phyloP scores from a whole-genome alignment of 306 rosid genomes.

The Trichosanthes truncata region DNA sequence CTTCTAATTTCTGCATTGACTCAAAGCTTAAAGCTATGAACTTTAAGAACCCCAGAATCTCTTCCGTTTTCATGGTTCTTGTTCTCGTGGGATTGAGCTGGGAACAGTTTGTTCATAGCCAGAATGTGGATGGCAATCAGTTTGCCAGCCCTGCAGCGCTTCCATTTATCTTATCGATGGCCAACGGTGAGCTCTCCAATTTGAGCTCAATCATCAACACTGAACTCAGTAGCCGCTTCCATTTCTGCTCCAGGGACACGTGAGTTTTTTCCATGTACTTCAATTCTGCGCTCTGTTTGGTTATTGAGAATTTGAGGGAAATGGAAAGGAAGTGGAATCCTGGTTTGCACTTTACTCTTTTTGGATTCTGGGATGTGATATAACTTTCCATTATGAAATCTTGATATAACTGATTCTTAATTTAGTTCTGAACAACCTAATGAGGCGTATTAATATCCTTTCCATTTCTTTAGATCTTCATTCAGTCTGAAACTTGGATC shows the following conservation, averaged over 20 bases:
- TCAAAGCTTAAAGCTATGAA: conserved; percentile 12
- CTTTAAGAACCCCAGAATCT: conserved; percentile 14
- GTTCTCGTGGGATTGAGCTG: conserved; percentile 30
- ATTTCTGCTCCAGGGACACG: conserved; percentile 75
- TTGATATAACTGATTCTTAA: background rate
- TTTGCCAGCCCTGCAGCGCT: conserved; percentile 52
- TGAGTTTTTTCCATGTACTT: conserved; percentile 21
- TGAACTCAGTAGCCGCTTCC: conserved; percentile 35
- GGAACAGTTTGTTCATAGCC: conserved; percentile 30
- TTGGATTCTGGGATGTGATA: background rate
- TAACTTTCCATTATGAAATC: background rate
- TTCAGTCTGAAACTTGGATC: background rate
- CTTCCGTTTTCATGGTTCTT: conserved; percentile 7
- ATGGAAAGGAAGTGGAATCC: background rate
- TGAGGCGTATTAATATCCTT: background rate
- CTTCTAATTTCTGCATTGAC: background rate
- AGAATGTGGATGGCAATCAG: conserved; percentile 39
- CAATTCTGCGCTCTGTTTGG: background rate
- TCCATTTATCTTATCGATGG: conserved; percentile 54
- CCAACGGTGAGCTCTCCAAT: conserved; percentile 50
- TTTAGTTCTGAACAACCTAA: background rate
- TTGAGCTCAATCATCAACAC: conserved; percentile 45
- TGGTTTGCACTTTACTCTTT: background rate
- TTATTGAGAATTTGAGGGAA: conserved; percentile 1
- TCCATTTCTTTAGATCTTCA: background rate